Percentiles rank a stretch among this genome's conserved stretches.
These are phyloP conservation scores for Leucocoprinus birnbaumii DNA, from an alignment of 768 basidiomycete genomes.

Conservation along the genomic window DNA sequence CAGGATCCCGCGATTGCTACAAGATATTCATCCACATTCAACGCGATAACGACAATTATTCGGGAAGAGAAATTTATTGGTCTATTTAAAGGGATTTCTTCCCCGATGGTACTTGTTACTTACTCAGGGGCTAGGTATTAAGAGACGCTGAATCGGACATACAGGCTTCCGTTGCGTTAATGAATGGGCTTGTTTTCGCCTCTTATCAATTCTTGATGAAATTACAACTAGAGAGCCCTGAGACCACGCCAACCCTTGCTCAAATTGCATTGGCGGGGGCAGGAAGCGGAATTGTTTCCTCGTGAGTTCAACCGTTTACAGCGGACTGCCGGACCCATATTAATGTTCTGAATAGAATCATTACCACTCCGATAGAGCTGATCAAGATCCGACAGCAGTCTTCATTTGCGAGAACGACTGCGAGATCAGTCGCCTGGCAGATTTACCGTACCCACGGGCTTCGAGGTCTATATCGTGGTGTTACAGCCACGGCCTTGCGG, in stretches of 20 bases:
- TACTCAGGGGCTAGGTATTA: no score
- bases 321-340: neutral
- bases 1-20: slow-evolving; percentile 59
- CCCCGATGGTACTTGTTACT: slow-evolving; percentile 74
- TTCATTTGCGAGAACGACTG: slow-evolving; percentile 43
- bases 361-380: slow-evolving; percentile 84
- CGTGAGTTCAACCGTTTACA: slow-evolving; percentile 54
- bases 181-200: slow-evolving; percentile 87
- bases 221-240: slow-evolving; percentile 47
- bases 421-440: slow-evolving; percentile 47
- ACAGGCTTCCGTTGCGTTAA: slow-evolving; percentile 65
- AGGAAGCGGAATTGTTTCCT: slow-evolving; percentile 74
- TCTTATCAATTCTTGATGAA: slow-evolving; percentile 80
- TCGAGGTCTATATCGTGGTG: slow-evolving; percentile 73
- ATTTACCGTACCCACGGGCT: slow-evolving; percentile 58
- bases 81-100: slow-evolving; percentile 73
- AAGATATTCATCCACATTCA: slow-evolving; percentile 60
- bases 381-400: slow-evolving; percentile 86
- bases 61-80: slow-evolving; percentile 68
- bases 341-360: slow-evolving; percentile 38
- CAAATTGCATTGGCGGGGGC: slow-evolving; percentile 80
- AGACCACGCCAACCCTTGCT: slow-evolving; percentile 55
- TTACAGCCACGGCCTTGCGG: slow-evolving; percentile 68
- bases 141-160: no score
- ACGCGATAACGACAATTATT: slow-evolving; percentile 65